Evolutionary conservation across 768 basidiomycete genomes (phyloP), one percentile per base, ranked within the genome.

Genomic region (Strobilomyces confusus): DNA sequence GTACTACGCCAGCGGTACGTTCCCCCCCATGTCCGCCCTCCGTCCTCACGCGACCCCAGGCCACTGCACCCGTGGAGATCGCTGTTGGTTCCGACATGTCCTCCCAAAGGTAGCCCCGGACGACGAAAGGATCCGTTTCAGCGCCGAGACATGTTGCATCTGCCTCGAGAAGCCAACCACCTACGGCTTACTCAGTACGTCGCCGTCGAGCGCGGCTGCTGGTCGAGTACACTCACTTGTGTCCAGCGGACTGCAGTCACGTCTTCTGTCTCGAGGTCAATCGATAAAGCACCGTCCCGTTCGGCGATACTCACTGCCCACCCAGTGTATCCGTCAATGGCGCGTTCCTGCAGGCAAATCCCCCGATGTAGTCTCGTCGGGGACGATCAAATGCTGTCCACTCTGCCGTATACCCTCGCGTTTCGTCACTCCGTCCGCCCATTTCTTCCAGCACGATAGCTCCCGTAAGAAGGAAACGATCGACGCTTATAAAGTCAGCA

Each of bases 301-400:
- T 45, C 30, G 49, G 44, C 54, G 37, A 20, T 41, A 11, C 33
- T 61, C 42, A 60, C 44, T 42, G 41, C 32, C 19, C 48, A 4
- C 14, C 25, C 59, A 90, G 86, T 92, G 90, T 64, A 87, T 92
- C 54, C 83, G 82, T 41, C 80, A 81, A 61, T 92, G 90, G 90
- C 81, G 90, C 25, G 80, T 81, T 57, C 78, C 78, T n/a, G 62
- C 67, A 9, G 78, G 74, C 19, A 85, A 82, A 64, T 71, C 73
- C 2, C 64, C 66, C 1, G 84, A 83, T 50, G 66, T 80, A 7
- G 65, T 80, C 22, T 68, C 72, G 34, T 82, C 84, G 6, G 80
- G 79, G 20, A 82, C 78, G 48, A 84, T 78, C 57, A 91, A 91
- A 73, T 82, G 78, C 41, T 92, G 90, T 62, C 89, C 90, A 0